Evolutionary conservation across 768 basidiomycete genomes (phyloP).

Genomic region (Suillus tomentosus): DNA sequence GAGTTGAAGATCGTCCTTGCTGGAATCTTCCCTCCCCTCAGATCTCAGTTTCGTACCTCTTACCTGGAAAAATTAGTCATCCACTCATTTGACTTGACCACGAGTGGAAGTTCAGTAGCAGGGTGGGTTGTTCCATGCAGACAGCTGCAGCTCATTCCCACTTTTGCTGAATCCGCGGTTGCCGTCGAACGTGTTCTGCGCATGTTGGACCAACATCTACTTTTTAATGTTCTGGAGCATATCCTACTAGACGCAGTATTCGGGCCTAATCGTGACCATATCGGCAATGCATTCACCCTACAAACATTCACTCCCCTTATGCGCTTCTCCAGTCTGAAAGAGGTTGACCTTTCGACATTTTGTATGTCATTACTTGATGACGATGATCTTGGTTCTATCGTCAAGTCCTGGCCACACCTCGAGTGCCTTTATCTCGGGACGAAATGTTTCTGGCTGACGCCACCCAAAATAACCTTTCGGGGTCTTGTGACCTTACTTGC

Average conservation of each 20-base stretch:
- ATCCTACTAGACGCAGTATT: neutral
- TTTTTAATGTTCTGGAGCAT: neutral
- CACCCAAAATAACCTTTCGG: neutral
- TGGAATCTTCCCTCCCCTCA: neutral
- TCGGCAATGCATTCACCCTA: neutral
- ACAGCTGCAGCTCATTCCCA: neutral
- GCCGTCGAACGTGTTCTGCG: neutral
- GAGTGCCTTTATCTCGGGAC: neutral
- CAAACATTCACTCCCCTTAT: neutral
- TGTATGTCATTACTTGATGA: conserved; percentile 5
- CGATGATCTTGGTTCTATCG: neutral
- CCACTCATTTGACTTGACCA: neutral
- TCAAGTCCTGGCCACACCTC: conserved; percentile 2
- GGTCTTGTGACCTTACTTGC: neutral
- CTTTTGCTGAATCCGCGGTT: neutral
- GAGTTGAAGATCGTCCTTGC: neutral
- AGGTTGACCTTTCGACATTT: neutral
- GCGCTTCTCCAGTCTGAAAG: neutral
- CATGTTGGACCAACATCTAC: neutral
- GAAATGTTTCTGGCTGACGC: neutral
- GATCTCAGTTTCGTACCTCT: neutral
- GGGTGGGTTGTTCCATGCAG: conserved; percentile 2
- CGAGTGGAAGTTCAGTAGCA: neutral
- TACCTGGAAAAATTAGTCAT: neutral
- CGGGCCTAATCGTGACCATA: neutral